Evolutionary conservation across 805 yeast species (phyloP).

Genomic region (Peterozyma toletana): DNA sequence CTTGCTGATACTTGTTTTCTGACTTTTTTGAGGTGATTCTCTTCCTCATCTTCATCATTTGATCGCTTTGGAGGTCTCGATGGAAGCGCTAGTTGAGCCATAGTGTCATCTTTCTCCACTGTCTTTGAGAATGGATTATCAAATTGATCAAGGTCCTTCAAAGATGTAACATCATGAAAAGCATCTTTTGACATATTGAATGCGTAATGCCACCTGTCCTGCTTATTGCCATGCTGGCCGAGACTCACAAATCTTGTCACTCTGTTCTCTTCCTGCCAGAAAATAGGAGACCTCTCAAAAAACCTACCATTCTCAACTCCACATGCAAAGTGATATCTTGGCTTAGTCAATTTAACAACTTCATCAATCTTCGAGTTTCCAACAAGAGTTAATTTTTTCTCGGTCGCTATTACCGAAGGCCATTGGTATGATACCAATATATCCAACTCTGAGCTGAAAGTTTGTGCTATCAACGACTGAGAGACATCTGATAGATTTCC

Average conservation of each 20-base stretch:
- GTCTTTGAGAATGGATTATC: constrained; percentile 22
- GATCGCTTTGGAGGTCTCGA: constrained; percentile 9
- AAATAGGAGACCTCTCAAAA: constrained; percentile 50
- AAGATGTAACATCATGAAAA: constrained; percentile 11
- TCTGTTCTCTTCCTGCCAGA: constrained; percentile 38
- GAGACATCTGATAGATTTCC: constrained; percentile 24
- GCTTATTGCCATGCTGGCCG: constrained; percentile 45
- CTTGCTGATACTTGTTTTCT: constrained; percentile 43
- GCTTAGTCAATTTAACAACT: constrained; percentile 36
- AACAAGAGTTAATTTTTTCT: constrained; percentile 32
- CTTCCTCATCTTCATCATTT: constrained; percentile 8
- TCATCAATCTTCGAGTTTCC: constrained; percentile 41
- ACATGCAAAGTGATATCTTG: constrained; percentile 61
- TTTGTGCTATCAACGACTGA: constrained; percentile 9
- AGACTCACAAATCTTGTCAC: constrained; percentile 61
- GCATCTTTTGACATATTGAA: constrained; percentile 29
- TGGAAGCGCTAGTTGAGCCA: constrained; percentile 1
- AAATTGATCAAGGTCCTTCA: constrained; percentile 13
- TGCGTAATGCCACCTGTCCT: constrained; percentile 71
- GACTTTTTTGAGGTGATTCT: constrained; percentile 16
- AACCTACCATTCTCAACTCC: constrained; percentile 43
- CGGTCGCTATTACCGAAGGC: constrained; percentile 46
- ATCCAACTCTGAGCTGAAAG: constrained; percentile 29
- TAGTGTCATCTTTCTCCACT: not conserved
- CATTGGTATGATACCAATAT: constrained; percentile 53